Evolutionary conservation across 2,329 filamentous ascomycete genomes (phyloP).

Genomic region (Claviceps quebecensis): DNA sequence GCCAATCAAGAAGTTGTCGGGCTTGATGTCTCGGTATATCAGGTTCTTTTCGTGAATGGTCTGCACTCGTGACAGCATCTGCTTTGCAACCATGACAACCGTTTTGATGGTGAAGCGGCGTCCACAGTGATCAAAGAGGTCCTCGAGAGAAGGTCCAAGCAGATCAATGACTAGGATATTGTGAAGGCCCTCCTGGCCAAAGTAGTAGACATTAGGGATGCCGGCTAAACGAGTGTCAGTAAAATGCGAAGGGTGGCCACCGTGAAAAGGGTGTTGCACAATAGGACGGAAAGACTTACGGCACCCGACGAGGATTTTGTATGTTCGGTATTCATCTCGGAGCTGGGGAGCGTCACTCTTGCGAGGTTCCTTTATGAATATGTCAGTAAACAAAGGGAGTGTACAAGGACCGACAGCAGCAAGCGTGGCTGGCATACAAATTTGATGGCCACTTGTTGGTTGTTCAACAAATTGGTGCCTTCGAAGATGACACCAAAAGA

Average conservation of each 20-base stretch:
- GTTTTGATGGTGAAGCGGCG: constrained; percentile 99
- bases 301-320: constrained; percentile 98
- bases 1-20: constrained; percentile 98
- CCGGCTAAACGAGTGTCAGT: constrained; percentile 36
- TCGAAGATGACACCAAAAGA: constrained; percentile 98
- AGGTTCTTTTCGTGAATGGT: constrained; percentile 99
- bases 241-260: not conserved
- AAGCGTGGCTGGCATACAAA: constrained; percentile 53
- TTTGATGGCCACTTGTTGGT: constrained; percentile 98
- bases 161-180: constrained; percentile 99
- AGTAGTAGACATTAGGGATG: constrained; percentile 98
- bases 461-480: constrained; percentile 95
- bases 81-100: constrained; percentile 86
- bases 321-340: constrained; percentile 95
- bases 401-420: not conserved
- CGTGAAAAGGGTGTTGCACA: not conserved
- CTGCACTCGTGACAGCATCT: constrained; percentile 97
- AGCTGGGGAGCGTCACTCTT: constrained; percentile 98
- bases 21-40: constrained; percentile 99
- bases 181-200: constrained; percentile 98
- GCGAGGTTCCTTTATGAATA: constrained; percentile 61
- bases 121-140: constrained; percentile 99
- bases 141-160: constrained; percentile 87
- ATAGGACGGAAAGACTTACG: constrained; percentile 46
- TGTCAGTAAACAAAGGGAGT: constrained; percentile 1